A percentile compares a stretch with the other conserved stretches of the same genome.
These are phyloP conservation scores for Soucietia sequanensis DNA, from an alignment of 805 yeast species.

Conservation along the genomic window DNA sequence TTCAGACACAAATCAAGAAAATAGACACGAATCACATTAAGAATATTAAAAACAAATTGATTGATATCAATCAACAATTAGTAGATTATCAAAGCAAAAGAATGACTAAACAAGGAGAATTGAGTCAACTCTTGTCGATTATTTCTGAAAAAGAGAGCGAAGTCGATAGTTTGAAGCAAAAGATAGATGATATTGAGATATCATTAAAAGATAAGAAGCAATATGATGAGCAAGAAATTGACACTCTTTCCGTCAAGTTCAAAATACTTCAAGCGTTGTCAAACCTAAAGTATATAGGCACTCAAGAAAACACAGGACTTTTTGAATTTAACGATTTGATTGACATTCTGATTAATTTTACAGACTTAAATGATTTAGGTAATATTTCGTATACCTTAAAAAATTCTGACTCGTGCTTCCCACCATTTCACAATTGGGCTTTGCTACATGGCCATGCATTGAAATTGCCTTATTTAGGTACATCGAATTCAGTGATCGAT, in stretches of 20 bases:
- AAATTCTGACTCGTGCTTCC: not conserved
- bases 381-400: not conserved
- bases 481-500: constrained; percentile 10
- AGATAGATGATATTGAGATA: constrained; percentile 10
- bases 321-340: constrained; percentile 14
- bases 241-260: constrained; percentile 17
- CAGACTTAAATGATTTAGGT: constrained; percentile 1
- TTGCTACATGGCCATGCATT: not conserved
- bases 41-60: constrained; percentile 7
- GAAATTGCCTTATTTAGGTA: not conserved
- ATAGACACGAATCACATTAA: constrained; percentile 6
- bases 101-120: constrained; percentile 5
- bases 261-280: constrained; percentile 25
- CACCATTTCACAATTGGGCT: not conserved
- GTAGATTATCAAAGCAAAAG: constrained; percentile 10
- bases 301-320: constrained; percentile 7
- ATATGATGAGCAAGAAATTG: constrained; percentile 20
- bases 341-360: constrained; percentile 9
- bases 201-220: constrained; percentile 11
- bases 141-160: constrained; percentile 11
- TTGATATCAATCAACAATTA: constrained; percentile 14
- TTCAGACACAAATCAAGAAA: constrained; percentile 14
- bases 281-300: constrained; percentile 16
- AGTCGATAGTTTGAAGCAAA: constrained; percentile 8
- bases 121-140: constrained; percentile 7